A percentile compares a stretch with the other conserved stretches of the same genome.
Conservation (phyloP, 176 grass and related monocot species). For the Triticum monococcum region DNA sequence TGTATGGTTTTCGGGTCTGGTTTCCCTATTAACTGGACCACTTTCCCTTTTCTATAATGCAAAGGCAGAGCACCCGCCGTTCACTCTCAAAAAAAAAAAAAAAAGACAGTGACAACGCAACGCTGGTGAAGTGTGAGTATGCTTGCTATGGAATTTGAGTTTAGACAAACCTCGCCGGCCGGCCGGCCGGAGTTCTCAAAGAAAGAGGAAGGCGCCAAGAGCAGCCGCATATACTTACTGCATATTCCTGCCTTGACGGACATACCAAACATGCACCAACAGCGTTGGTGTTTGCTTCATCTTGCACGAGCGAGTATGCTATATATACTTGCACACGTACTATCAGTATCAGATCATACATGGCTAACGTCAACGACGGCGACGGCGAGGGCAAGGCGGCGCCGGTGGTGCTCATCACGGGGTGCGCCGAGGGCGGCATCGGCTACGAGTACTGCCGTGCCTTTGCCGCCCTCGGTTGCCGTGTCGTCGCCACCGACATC, state of each 20-base stretch:
- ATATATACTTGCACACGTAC: too few relatives aligned
- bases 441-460: conserved; percentile 60
- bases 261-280: not conserved
- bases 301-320: too few relatives aligned
- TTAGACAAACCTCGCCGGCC: not conserved
- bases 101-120: too few relatives aligned
- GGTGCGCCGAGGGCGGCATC: conserved; percentile 61
- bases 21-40: too few relatives aligned
- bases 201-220: not conserved
- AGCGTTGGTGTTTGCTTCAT: too few relatives aligned
- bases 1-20: too few relatives aligned
- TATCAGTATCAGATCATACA: not conserved
- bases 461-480: conserved; percentile 43
- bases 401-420: conserved; percentile 56
- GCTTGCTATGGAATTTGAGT: not conserved
- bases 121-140: not conserved
- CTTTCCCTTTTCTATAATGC: too few relatives aligned
- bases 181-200: not conserved
- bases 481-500: conserved; percentile 57
- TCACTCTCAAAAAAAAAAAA: too few relatives aligned
- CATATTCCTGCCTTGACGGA: conserved; percentile 32
- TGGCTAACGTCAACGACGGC: not conserved
- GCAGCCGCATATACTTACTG: conserved; percentile 19
- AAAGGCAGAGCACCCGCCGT: too few relatives aligned
- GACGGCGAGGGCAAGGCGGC: not conserved